Evolutionary conservation across 2,329 filamentous ascomycete genomes (phyloP), one percentile per base, ranked within the genome.

Genomic region (Berkeleyomyces rouxiae): DNA sequence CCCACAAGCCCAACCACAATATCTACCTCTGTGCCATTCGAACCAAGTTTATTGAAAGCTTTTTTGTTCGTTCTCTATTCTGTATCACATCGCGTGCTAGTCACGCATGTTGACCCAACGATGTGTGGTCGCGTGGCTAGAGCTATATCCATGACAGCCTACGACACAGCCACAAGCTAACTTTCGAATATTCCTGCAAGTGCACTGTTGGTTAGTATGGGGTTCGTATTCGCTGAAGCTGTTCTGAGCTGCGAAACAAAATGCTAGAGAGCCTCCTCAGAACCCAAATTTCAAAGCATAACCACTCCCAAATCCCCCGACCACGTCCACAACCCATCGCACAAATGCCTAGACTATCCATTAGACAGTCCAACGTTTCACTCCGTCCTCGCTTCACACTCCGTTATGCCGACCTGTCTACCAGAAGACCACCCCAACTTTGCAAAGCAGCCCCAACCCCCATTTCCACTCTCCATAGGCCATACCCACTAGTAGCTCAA

Each of bases 241-340:
- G n/a, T 7, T 31, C n/a, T 31, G 33, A 51, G 51, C 31, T 7
- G 65, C 61, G 33, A 40, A 42, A 59, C 42, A 23, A 59, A 13
- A 46, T 31, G 43, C 43, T 46, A 65, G 64, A 63, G 64, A 64
- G 61, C 57, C 31, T 64, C 67, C 67, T 72, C 71, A 73, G 71
- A 72, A 72, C 72, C 73, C 73, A 71, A 66, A 61, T 72, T 58
- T 74, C 63, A 72, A 73, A 74, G 72, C 73, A 74, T 68, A 63
- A 74, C 73, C 69, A 68, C 67, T 71, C 70, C 69, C 70, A 68
- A 70, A 66, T 66, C 66, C 66, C 63, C 66, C 67, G 61, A 65
- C 67, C 62, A 46, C 63, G 63, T 62, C 66, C 64, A 36, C 47
- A 40, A 37, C 62, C 44, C 58, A 57, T n/a, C 58, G 49, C 49